These are phyloP conservation scores for Salix udensis DNA, from an alignment of 345 rosid genomes.

Conservation along the genomic window DNA sequence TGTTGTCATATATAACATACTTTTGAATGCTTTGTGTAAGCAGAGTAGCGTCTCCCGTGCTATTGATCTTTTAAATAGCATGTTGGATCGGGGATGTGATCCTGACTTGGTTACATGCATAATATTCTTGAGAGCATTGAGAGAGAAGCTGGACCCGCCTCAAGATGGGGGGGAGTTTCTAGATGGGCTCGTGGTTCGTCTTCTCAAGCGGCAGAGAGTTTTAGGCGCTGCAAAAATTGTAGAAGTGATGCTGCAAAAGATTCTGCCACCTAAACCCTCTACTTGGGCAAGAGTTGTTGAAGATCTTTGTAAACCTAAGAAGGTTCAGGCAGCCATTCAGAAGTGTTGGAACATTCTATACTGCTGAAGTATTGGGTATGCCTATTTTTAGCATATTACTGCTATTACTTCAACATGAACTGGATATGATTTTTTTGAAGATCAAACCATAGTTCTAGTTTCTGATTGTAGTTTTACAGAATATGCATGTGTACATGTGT, in stretches of 20 bases:
- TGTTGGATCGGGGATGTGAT: slow-evolving; percentile 75
- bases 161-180: slow-evolving; percentile 71
- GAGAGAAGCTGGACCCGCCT: slow-evolving; percentile 64
- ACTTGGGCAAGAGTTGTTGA: slow-evolving; percentile 68
- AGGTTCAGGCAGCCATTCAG: slow-evolving; percentile 54
- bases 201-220: slow-evolving; percentile 58
- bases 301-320: slow-evolving; percentile 65
- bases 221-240: slow-evolving; percentile 65
- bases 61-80: slow-evolving; percentile 69
- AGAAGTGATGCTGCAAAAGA: slow-evolving; percentile 69
- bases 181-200: slow-evolving; percentile 68
- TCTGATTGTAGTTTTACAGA: background rate
- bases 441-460: background rate
- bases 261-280: slow-evolving; percentile 52
- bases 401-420: background rate
- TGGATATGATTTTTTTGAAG: background rate
- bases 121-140: slow-evolving; percentile 56
- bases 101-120: slow-evolving; percentile 79
- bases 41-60: slow-evolving; percentile 56
- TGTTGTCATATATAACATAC: slow-evolving; percentile 80
- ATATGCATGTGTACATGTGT: background rate
- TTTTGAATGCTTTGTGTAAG: slow-evolving; percentile 66
- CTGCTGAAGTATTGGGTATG: slow-evolving; percentile 30
- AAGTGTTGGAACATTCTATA: slow-evolving; percentile 58
- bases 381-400: background rate